Conservation (phyloP, 345 rosid species). For the Euphorbia lathyris region DNA sequence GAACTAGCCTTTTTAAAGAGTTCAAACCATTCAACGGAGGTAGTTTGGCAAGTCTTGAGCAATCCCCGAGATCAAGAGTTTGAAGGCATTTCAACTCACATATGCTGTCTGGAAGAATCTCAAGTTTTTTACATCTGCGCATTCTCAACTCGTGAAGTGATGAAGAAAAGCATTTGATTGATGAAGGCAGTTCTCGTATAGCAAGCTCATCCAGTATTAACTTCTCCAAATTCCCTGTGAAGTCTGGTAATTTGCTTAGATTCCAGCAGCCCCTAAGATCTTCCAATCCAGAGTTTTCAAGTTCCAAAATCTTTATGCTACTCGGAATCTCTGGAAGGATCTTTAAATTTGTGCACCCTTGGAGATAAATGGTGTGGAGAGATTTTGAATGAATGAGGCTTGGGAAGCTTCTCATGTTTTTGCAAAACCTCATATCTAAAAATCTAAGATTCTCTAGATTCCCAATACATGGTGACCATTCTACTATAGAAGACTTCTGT, state of each 20-base stretch:
- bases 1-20: not conserved
- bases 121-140: not conserved
- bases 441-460: not conserved
- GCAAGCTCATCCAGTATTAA: not conserved
- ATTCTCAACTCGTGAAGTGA: not conserved
- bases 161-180: not conserved
- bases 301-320: not conserved
- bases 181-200: slow-evolving; percentile 3
- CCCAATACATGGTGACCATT: not conserved
- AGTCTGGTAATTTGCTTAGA: too few relatives aligned
- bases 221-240: too few relatives aligned
- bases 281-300: not conserved
- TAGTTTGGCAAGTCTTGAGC: too few relatives aligned
- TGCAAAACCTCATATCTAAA: not conserved
- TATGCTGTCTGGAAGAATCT: not conserved
- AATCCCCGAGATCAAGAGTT: too few relatives aligned
- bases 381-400: not conserved
- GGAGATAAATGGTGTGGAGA: not conserved
- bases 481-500: not conserved
- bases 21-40: not conserved
- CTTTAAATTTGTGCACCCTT: not conserved
- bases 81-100: too few relatives aligned
- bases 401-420: not conserved
- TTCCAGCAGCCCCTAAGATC: not conserved
- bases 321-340: not conserved